A percentile compares a stretch with the other conserved stretches of the same genome.
These are phyloP conservation scores for Eutrema japonicum DNA, from an alignment of 345 rosid species.

Conservation along the genomic window DNA sequence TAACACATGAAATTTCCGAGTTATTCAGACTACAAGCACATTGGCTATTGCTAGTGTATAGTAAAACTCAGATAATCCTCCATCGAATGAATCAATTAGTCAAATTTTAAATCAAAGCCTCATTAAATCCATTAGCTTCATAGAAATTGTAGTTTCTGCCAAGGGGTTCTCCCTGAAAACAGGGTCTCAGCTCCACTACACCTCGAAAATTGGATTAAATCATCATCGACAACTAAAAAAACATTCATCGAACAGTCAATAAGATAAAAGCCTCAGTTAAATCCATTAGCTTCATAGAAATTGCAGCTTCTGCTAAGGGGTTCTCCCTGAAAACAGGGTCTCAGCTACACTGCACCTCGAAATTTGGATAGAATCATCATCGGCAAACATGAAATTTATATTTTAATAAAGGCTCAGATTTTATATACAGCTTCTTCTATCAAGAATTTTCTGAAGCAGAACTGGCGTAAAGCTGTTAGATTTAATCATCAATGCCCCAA, in stretches of 20 bases:
- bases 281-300: constrained; percentile 48
- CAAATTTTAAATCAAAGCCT: constrained; percentile 36
- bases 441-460: constrained; percentile 98
- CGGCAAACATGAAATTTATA: not conserved
- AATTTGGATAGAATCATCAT: constrained; percentile 52
- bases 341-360: constrained; percentile 64
- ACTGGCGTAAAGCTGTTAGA: constrained; percentile 81
- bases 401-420: constrained; percentile 54
- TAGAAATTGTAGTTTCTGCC: constrained; percentile 47
- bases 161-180: constrained; percentile 66
- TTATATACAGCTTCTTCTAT: constrained; percentile 69
- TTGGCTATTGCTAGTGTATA: not conserved
- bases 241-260: too few species aligned
- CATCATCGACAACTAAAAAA: constrained; percentile 43
- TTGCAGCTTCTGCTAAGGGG: constrained; percentile 60
- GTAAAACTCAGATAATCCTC: not conserved
- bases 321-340: constrained; percentile 64
- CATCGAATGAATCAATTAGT: too few species aligned
- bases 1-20: constrained; percentile 1
- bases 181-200: constrained; percentile 65
- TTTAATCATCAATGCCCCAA: constrained; percentile 55
- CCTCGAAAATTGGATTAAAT: constrained; percentile 53
- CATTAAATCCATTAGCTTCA: constrained; percentile 50
- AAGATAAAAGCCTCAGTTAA: constrained; percentile 47
- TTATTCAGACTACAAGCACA: constrained; percentile 11